These are phyloP conservation scores for Xylariaceae sp. DNA, from an alignment of 2,329 filamentous ascomycete species.

Conservation along the genomic window DNA sequence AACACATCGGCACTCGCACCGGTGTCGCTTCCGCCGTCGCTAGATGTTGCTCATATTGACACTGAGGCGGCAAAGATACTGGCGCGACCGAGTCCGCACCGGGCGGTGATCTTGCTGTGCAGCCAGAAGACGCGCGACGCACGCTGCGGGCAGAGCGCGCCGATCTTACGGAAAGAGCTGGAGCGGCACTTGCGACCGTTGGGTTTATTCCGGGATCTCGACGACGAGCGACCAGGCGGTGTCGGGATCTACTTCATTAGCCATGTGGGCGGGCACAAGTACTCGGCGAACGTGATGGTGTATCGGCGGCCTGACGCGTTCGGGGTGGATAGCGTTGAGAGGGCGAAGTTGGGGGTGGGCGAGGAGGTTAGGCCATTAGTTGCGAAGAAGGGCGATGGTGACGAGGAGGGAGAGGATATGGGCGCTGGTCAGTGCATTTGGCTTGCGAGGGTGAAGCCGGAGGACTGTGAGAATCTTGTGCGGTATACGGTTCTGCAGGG, in stretches of 20 bases:
- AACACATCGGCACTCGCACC: constrained; percentile 60
- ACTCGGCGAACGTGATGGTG: constrained; percentile 88
- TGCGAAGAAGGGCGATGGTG: constrained; percentile 19
- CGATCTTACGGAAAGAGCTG: constrained; percentile 81
- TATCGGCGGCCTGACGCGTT: constrained; percentile 67
- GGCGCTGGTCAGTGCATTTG: constrained; percentile 88
- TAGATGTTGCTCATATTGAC: constrained; percentile 28
- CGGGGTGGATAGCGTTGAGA: constrained; percentile 45
- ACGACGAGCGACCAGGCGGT: constrained; percentile 85
- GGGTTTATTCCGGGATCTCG: constrained; percentile 78
- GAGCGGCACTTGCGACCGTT: constrained; percentile 83
- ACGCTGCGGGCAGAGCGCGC: constrained; percentile 89
- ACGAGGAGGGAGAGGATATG: constrained; percentile 33
- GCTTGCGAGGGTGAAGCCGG: constrained; percentile 77
- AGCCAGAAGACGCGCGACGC: constrained; percentile 92
- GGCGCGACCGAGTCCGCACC: constrained; percentile 70
- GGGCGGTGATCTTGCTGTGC: constrained; percentile 85
- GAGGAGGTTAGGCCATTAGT: constrained; percentile 35
- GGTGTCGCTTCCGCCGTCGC: constrained; percentile 35
- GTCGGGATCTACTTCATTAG: constrained; percentile 96
- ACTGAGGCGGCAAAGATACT: constrained; percentile 25
- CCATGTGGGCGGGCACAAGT: constrained; percentile 96
- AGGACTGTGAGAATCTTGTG: constrained; percentile 91
- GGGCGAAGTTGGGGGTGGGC: constrained; percentile 32
- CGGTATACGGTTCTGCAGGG: constrained; percentile 86